Evolutionary conservation across 176 grass and related monocot species (phyloP).

Genomic region (Zoysia japonica): DNA sequence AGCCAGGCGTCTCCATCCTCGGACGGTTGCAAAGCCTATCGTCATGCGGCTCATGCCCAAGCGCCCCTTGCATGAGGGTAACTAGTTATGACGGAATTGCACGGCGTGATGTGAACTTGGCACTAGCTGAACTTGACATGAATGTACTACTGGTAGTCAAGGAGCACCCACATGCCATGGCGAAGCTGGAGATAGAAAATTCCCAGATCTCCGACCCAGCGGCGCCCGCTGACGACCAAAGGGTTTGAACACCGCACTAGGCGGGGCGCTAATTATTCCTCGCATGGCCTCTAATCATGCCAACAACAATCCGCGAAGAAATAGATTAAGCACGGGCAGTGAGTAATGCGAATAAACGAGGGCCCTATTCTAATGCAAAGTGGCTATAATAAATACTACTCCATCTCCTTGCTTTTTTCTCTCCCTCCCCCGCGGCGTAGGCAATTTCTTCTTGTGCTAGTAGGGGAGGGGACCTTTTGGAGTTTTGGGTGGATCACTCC

Average conservation of each 20-base stretch:
- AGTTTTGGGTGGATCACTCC: conserved; percentile 42
- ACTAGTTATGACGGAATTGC: conserved; percentile 35
- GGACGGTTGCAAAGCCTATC: background rate
- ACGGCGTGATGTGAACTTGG: conserved; percentile 44
- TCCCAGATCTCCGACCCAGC: conserved; percentile 22
- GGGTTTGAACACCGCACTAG: conserved; percentile 46
- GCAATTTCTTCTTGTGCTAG: conserved; percentile 24
- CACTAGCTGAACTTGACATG: conserved; percentile 30
- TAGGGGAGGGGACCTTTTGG: conserved; percentile 37
- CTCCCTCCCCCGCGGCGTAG: background rate
- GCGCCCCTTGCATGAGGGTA: conserved; percentile 30
- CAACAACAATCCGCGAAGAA: conserved; percentile 29
- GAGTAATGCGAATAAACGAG: conserved; percentile 53
- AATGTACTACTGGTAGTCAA: background rate
- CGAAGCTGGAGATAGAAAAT: conserved; percentile 34
- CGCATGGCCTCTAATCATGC: conserved; percentile 49
- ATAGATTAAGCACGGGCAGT: conserved; percentile 28
- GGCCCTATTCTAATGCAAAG: conserved; percentile 45
- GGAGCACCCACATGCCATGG: conserved; percentile 4
- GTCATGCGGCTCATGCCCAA: background rate
- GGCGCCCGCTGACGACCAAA: conserved; percentile 35
- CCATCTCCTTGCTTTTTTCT: conserved; percentile 25
- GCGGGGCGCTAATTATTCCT: conserved; percentile 38
- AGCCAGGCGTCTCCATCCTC: conserved; percentile 29
- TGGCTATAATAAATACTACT: background rate